These are phyloP conservation scores for Talaromyces piceae DNA, from an alignment of 2,329 filamentous ascomycete species.

Conservation along the genomic window DNA sequence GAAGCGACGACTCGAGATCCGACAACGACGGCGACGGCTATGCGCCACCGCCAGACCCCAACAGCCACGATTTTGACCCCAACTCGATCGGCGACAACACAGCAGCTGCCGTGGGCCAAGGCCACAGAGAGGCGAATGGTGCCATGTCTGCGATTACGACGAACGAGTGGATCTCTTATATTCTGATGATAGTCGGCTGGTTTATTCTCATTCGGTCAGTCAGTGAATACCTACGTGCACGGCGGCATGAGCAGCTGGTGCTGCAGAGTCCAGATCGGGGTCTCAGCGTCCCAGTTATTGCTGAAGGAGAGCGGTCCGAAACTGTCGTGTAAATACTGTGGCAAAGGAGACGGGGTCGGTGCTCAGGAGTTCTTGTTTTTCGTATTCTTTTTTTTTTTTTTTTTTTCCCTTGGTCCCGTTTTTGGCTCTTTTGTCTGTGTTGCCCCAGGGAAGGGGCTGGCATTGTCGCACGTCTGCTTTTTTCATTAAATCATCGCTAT, in stretches of 20 bases:
- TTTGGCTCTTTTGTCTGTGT: neutral
- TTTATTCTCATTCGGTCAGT: slow-evolving; percentile 94
- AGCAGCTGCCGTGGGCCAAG: slow-evolving; percentile 21
- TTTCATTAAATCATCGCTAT: slow-evolving; percentile 4
- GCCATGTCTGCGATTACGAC: slow-evolving; percentile 55
- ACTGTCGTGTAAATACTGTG: slow-evolving; percentile 54
- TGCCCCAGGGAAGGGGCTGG: neutral
- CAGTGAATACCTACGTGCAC: slow-evolving; percentile 78
- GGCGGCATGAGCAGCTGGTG: slow-evolving; percentile 86
- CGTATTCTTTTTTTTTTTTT: neutral
- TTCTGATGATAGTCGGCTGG: slow-evolving; percentile 96
- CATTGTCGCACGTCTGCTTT: slow-evolving; percentile 2
- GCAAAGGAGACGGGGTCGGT: slow-evolving; percentile 4
- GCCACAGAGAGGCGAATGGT: slow-evolving; percentile 22
- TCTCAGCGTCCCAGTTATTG: slow-evolving; percentile 75
- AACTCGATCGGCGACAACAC: slow-evolving; percentile 50
- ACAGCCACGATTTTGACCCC: slow-evolving; percentile 81
- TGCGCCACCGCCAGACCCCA: slow-evolving; percentile 73
- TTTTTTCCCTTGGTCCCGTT: too few species aligned
- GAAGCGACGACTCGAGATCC: slow-evolving; percentile 38
- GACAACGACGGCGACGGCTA: slow-evolving; percentile 35
- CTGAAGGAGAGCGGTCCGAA: slow-evolving; percentile 73
- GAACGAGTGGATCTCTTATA: slow-evolving; percentile 83
- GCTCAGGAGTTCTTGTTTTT: slow-evolving; percentile 8
- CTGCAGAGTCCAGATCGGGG: slow-evolving; percentile 88